Evolutionary conservation across 2,329 filamentous ascomycete genomes (phyloP).

Genomic region (Lecanicillium sp.): DNA sequence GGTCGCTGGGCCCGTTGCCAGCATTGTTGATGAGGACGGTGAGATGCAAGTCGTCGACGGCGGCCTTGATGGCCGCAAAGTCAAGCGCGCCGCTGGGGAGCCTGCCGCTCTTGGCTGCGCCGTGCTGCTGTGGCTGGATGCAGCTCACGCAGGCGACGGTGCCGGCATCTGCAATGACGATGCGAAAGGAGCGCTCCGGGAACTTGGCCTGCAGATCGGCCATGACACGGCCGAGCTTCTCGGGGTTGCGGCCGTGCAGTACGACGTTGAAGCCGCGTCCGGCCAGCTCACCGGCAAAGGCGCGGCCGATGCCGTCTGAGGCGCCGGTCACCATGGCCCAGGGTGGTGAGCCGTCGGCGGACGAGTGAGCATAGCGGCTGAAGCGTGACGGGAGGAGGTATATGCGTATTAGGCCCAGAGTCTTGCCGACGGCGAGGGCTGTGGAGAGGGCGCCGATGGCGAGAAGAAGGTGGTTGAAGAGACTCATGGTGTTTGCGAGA

Average conservation of each 20-base stretch:
- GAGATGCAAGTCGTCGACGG: slow-evolving; percentile 11
- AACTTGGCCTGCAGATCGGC: slow-evolving; percentile 14
- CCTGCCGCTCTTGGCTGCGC: not conserved
- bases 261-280: slow-evolving; percentile 26
- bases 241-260: slow-evolving; percentile 21
- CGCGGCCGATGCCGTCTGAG: slow-evolving; percentile 24
- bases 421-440: slow-evolving; percentile 7
- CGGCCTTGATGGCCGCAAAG: slow-evolving; percentile 5
- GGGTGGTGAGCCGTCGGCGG: slow-evolving; percentile 12
- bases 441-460: slow-evolving; percentile 14
- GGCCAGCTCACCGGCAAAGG: slow-evolving; percentile 23
- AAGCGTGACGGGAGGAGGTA: slow-evolving; percentile 13
- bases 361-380: slow-evolving; percentile 7
- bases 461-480: not conserved
- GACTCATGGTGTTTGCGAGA: not conserved
- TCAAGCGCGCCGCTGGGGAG: not conserved
- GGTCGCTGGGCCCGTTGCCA: slow-evolving; percentile 21
- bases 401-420: slow-evolving; percentile 9
- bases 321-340: slow-evolving; percentile 26
- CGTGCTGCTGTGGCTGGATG: slow-evolving; percentile 1
- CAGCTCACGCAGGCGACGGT: slow-evolving; percentile 7
- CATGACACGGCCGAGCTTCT: slow-evolving; percentile 19
- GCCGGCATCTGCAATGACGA: slow-evolving; percentile 20
- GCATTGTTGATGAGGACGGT: slow-evolving; percentile 15
- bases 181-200: slow-evolving; percentile 17